Conservation (phyloP, 1,284 basidiomycete genomes). For the Stereum hirsutum region DNA sequence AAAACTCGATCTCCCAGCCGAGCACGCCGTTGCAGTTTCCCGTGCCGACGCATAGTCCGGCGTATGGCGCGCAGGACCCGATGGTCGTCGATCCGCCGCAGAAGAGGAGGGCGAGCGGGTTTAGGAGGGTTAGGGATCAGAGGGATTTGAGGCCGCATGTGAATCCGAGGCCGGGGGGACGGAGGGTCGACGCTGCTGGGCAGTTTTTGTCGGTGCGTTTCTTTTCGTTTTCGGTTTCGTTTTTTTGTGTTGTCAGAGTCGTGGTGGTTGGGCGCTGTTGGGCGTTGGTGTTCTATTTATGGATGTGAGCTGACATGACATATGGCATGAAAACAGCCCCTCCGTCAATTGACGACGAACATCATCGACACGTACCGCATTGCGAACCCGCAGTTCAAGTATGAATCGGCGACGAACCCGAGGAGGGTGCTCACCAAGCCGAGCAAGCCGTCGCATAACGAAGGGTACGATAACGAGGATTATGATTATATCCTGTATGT, state of each 20-base stretch:
- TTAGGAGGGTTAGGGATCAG: slow-evolving; percentile 58
- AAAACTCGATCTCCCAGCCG: slow-evolving; percentile 50
- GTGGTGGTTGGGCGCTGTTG: not conserved
- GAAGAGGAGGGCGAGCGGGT: slow-evolving; percentile 59
- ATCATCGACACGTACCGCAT: slow-evolving; percentile 86
- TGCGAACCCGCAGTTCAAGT: slow-evolving; percentile 88
- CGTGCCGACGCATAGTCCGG: slow-evolving; percentile 37
- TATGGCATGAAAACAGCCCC: slow-evolving; percentile 40
- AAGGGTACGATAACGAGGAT: slow-evolving; percentile 95
- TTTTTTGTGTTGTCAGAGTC: not conserved
- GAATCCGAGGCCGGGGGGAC: slow-evolving; percentile 44
- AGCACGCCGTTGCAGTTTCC: slow-evolving; percentile 60
- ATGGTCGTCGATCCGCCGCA: slow-evolving; percentile 70
- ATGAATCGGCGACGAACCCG: slow-evolving; percentile 89
- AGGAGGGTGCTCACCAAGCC: slow-evolving; percentile 93
- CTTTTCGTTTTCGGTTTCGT: slow-evolving; percentile 5
- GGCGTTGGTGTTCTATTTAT: not conserved
- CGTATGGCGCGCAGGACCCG: slow-evolving; percentile 25
- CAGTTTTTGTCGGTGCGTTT: slow-evolving; percentile 50
- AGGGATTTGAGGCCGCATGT: slow-evolving; percentile 65
- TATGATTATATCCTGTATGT: slow-evolving; percentile 97
- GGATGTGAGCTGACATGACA: not conserved
- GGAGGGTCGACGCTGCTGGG: slow-evolving; percentile 62
- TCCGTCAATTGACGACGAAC: slow-evolving; percentile 81
- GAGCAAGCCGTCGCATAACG: slow-evolving; percentile 88